Conservation (phyloP, 164 flowering plant species). For the Tetrastigma voinierianum region DNA sequence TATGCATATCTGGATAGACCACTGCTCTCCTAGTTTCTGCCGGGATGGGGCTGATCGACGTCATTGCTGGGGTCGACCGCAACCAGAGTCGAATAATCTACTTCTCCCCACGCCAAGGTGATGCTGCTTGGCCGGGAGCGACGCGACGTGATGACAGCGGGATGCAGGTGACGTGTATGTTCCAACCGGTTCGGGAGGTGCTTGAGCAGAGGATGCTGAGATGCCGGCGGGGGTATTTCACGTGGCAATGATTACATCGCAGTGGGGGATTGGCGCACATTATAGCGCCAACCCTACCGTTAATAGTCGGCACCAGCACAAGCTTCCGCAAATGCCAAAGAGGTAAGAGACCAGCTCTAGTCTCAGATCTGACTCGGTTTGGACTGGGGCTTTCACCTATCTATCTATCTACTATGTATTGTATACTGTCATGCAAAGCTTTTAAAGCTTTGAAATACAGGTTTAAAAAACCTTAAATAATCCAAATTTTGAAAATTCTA, state of each 20-base stretch:
- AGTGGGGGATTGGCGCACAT: constrained; percentile 5
- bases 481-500: too few species aligned
- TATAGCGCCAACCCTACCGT: constrained; percentile 35
- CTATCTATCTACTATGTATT: too few species aligned
- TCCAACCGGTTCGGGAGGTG: constrained; percentile 20
- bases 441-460: too few species aligned
- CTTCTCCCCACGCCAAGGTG: constrained; percentile 40
- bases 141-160: constrained; percentile 36
- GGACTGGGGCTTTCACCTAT: too few species aligned
- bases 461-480: too few species aligned
- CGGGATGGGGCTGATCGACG: constrained; percentile 48
- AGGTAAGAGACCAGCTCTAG: too few species aligned
- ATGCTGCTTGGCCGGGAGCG: constrained; percentile 40
- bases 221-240: constrained; percentile 25
- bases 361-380: too few species aligned
- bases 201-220: constrained; percentile 24
- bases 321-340: constrained; percentile 9
- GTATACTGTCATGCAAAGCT: too few species aligned
- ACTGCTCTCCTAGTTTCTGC: constrained; percentile 40
- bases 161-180: constrained; percentile 33
- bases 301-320: constrained; percentile 32
- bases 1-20: constrained; percentile 42
- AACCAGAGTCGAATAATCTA: constrained; percentile 28
- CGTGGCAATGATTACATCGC: constrained; percentile 15
- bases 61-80: constrained; percentile 41